phyloP scores from a whole-genome alignment of 2,329 filamentous ascomycete species.

The Huntiella omanensis region DNA sequence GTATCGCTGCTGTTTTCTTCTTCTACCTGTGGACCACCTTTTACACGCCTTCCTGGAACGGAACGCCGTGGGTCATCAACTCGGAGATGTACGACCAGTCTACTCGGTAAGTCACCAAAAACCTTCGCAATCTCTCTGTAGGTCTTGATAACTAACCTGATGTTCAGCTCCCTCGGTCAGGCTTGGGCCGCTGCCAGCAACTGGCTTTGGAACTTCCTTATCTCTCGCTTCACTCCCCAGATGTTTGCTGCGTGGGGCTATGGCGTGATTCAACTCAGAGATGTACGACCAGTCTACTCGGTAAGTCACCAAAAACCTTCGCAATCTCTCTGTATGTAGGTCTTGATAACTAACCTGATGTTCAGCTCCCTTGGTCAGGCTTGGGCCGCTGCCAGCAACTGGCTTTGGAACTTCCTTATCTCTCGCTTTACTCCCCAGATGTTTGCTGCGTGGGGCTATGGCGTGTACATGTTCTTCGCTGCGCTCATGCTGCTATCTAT shows the following conservation, averaged over 20 bases:
- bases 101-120: constrained; percentile 26
- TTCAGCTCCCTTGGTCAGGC: constrained; percentile 20
- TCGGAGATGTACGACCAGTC: constrained; percentile 33
- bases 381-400: constrained; percentile 52
- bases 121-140: constrained; percentile 36
- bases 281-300: constrained; percentile 22
- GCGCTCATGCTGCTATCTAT: constrained; percentile 38
- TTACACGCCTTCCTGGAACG: constrained; percentile 53
- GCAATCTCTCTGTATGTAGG: constrained; percentile 34
- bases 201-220: constrained; percentile 56
- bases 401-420: constrained; percentile 55
- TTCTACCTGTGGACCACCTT: constrained; percentile 48
- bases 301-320: constrained; percentile 34
- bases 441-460: constrained; percentile 38
- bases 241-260: constrained; percentile 40
- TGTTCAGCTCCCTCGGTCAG: constrained; percentile 9
- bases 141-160: constrained; percentile 14
- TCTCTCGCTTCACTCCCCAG: constrained; percentile 46
- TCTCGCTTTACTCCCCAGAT: constrained; percentile 49
- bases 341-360: not conserved
- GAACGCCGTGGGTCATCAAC: constrained; percentile 54
- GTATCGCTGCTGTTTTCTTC: constrained; percentile 49
- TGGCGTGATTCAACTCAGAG: constrained; percentile 49
- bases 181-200: constrained; percentile 53
- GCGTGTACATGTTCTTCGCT: constrained; percentile 47